Percentiles rank a stretch among this genome's conserved stretches.
Conservation (phyloP, 345 rosid species). For the Linum lewisii region DNA sequence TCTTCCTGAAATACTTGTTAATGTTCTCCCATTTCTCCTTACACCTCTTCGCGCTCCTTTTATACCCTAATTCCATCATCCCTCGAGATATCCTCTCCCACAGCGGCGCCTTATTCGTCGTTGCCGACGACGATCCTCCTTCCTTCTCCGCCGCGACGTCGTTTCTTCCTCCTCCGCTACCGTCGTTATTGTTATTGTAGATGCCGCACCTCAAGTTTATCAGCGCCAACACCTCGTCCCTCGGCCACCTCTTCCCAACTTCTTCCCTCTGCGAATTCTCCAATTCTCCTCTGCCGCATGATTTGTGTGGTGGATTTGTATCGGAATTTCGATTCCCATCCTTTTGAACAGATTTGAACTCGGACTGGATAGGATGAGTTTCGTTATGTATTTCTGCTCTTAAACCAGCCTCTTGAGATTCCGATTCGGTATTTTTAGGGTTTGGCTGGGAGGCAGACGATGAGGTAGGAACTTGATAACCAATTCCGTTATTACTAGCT, state of each 20-base stretch:
- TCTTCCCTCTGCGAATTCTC: constrained; percentile 24
- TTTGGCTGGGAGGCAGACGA: constrained; percentile 27
- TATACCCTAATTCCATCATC: constrained; percentile 72
- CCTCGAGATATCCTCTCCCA: constrained; percentile 93
- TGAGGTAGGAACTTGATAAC: constrained; percentile 17
- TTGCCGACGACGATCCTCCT: constrained; percentile 7
- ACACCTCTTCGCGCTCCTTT: constrained; percentile 86
- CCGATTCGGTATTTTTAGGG: constrained; percentile 11
- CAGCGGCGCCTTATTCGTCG: constrained; percentile 32
- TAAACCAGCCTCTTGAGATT: no score
- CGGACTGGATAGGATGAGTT: no score
- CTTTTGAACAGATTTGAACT: no score
- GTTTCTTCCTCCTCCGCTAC: constrained; percentile 1
- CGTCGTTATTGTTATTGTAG: constrained; percentile 29
- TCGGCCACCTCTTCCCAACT: constrained; percentile 88
- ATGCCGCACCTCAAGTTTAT: constrained; percentile 56
- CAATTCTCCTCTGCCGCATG: neutral
- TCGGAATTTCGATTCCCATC: no score
- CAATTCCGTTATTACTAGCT: neutral
- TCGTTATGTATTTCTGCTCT: no score
- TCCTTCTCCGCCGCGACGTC: constrained; percentile 13
- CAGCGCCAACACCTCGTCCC: constrained; percentile 73
- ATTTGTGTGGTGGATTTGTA: neutral
- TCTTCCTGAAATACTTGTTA: constrained; percentile 92
- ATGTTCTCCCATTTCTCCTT: constrained; percentile 99